Base-by-base conservation (phyloP, 352 stramenopile species). In the Pythium plurisporium region DNA sequence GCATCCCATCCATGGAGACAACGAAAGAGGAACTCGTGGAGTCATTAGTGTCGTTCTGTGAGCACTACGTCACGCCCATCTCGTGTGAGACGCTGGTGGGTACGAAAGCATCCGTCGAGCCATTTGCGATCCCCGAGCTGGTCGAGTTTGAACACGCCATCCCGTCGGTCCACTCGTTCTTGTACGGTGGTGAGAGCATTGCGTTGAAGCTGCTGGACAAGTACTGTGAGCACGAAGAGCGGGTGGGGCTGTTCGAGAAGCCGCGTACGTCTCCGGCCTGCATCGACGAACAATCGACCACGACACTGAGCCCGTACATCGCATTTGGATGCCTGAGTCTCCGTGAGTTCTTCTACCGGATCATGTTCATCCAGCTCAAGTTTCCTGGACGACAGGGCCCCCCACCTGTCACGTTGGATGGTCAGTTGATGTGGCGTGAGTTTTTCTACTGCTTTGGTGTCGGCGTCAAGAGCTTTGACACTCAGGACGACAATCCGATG, bases 351-450 rank as follows among this genome's bases (percentile, higher is more conserved):
- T 88, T 86, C 57, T 85, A 86, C 55, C 78, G 77, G 10, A 72
- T 91, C 54, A 87, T 86, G 62, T 96, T 88, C 37, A 80, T 94
- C 55, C 86, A 96, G 52, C 76, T 90, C 48, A 89, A 97, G 40
- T 98, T 94, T 64, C 74, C 91, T 30, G 78, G 76, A 1, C 73
- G 96, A 0, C 67, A 84, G 3, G 74, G 69, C 0, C 85, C 91
- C 30, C 89, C 91, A 8, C 86, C 94, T 2, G 86, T 95, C 20
- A 95, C 86, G 22, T 70, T 98, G 6, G 79, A 97, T 65, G 92
- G 94, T 0, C 95, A 99, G 70, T 64, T 99, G 15, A 73, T 99
- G 55, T 99, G 94, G 91, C 73, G 96, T 27, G 96, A 99, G 71
- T 96, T 97, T 54, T 97, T 94, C 65, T 97, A 97, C 72, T 86